phyloP scores from a whole-genome alignment of 371 early-diverging fungal species.

The Rhizopus arrhizus region DNA sequence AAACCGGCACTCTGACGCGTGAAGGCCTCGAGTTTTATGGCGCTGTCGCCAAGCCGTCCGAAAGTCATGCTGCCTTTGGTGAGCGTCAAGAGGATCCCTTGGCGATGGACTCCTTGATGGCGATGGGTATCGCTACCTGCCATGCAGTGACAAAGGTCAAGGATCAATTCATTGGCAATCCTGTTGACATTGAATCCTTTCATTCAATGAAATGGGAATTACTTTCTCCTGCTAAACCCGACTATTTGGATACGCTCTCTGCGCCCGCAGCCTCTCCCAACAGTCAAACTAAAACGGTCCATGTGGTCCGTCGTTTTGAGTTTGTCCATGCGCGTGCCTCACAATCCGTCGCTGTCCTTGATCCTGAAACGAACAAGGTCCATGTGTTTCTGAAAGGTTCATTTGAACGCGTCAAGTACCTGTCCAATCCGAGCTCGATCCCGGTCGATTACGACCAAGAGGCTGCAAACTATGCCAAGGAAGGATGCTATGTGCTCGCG shows the following conservation, averaged over 20 bases:
- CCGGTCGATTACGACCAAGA: conserved; percentile 67
- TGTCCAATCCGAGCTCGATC: conserved; percentile 50
- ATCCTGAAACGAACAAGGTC: conserved; percentile 51
- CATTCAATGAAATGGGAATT: conserved; percentile 36
- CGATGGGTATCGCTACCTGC: conserved; percentile 61
- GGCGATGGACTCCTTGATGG: conserved; percentile 55
- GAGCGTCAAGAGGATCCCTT: conserved; percentile 33
- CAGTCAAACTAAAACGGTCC: conserved; percentile 29
- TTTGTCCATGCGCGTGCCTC: conserved; percentile 87
- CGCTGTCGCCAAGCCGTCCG: conserved; percentile 21
- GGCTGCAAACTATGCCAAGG: conserved; percentile 65
- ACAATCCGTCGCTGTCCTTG: conserved; percentile 78
- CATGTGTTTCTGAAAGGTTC: conserved; percentile 82
- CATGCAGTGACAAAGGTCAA: conserved; percentile 75
- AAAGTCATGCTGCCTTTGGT: conserved; percentile 19
- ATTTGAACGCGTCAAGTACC: conserved; percentile 70
- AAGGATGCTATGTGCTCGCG: conserved; percentile 84
- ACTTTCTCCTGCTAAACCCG: conserved; percentile 17
- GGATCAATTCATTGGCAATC: conserved; percentile 77
- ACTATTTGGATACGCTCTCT: conserved; percentile 29
- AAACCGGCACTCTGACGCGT: conserved; percentile 81
- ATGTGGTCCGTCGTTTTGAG: conserved; percentile 78
- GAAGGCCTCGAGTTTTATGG: conserved; percentile 72
- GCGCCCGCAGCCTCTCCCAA: conserved; percentile 21
- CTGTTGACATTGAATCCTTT: conserved; percentile 77